phyloP scores from a whole-genome alignment of 2,329 filamentous ascomycete genomes.

The Fusarium heterosporum region DNA sequence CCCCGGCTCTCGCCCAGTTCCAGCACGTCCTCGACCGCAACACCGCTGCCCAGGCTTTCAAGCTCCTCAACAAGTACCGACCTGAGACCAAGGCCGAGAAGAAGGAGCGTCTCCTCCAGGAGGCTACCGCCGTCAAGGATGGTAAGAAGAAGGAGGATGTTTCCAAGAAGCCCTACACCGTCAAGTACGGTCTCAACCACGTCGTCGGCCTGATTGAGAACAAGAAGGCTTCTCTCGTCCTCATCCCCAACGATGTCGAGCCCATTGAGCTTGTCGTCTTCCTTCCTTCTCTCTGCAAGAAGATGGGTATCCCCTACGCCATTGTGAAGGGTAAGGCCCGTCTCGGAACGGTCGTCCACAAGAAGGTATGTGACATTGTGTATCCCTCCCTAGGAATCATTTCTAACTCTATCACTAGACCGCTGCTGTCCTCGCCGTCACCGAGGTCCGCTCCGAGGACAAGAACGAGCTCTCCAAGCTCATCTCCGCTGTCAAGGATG shows the following conservation, averaged over 20 bases:
- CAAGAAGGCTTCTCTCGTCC: conserved; percentile 98
- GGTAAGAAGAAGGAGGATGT: conserved; percentile 99
- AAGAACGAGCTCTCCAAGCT: conserved; percentile 99
- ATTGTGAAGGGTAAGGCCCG: conserved; percentile 99
- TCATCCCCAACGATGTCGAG: conserved; percentile 99
- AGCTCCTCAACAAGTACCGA: conserved; percentile 99
- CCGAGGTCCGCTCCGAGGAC: conserved; percentile 97
- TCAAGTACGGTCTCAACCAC: conserved; percentile 99
- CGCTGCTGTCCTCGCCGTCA: conserved; percentile 93
- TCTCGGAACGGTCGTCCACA: conserved; percentile 98
- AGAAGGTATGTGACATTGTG: conserved; percentile 77
- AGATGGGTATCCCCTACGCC: conserved; percentile 99
- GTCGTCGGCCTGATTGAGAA: conserved; percentile 97
- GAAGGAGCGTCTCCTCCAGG: conserved; percentile 99
- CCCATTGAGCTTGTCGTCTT: conserved; percentile 99
- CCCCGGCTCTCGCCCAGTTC: conserved; percentile 97
- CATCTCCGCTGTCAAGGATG: conserved; percentile 95
- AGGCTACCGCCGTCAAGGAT: conserved; percentile 96
- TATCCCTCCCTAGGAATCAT: too few species aligned
- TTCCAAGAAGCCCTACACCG: conserved; percentile 99
- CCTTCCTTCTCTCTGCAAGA: conserved; percentile 98
- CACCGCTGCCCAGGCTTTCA: conserved; percentile 96
- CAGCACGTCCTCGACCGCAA: conserved; percentile 96
- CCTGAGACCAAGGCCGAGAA: conserved; percentile 99
- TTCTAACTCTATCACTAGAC: conserved; percentile 72